Conservation (phyloP, 2,329 filamentous ascomycete genomes). For the Aspergillus luchuensis region DNA sequence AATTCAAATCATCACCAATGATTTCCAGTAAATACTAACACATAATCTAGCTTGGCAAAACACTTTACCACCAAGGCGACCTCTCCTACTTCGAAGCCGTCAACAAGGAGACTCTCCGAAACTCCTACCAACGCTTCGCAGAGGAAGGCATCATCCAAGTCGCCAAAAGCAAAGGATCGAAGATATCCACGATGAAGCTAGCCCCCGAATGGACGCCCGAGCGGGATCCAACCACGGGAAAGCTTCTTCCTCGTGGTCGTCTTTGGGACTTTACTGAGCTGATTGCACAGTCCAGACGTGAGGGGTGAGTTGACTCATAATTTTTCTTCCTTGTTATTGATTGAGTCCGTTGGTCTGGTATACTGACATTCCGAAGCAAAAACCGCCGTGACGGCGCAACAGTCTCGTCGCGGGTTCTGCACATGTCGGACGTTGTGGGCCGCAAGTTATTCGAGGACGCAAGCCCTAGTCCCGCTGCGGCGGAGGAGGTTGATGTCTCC, state of each 20-base stretch:
- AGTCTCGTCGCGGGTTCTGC: constrained; percentile 77
- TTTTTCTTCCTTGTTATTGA: too few species aligned
- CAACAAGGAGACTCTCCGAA: constrained; percentile 96
- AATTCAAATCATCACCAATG: constrained; percentile 34
- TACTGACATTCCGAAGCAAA: constrained; percentile 57
- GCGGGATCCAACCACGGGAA: constrained; percentile 63
- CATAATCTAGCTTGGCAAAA: constrained; percentile 76
- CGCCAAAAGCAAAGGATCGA: constrained; percentile 63
- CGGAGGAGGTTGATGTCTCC: constrained; percentile 34
- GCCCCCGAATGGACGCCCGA: constrained; percentile 73
- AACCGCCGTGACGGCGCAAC: constrained; percentile 92
- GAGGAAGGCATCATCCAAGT: constrained; percentile 86
- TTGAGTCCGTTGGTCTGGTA: too few species aligned
- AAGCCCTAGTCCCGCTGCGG: constrained; percentile 21
- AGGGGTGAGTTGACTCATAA: constrained; percentile 58
- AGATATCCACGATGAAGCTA: constrained; percentile 59
- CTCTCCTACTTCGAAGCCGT: constrained; percentile 97
- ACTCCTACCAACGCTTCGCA: constrained; percentile 83
- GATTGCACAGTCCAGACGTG: constrained; percentile 78
- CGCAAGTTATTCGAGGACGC: constrained; percentile 61
- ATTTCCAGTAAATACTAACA: constrained; percentile 10
- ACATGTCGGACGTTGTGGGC: constrained; percentile 74
- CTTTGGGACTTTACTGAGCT: constrained; percentile 91
- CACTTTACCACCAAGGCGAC: constrained; percentile 95
- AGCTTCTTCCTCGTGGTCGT: constrained; percentile 68